A percentile compares a stretch with the other conserved stretches of the same genome.
phyloP scores from a whole-genome alignment of 2,329 filamentous ascomycete genomes.

The Teratosphaeria pseudoeucalypti region DNA sequence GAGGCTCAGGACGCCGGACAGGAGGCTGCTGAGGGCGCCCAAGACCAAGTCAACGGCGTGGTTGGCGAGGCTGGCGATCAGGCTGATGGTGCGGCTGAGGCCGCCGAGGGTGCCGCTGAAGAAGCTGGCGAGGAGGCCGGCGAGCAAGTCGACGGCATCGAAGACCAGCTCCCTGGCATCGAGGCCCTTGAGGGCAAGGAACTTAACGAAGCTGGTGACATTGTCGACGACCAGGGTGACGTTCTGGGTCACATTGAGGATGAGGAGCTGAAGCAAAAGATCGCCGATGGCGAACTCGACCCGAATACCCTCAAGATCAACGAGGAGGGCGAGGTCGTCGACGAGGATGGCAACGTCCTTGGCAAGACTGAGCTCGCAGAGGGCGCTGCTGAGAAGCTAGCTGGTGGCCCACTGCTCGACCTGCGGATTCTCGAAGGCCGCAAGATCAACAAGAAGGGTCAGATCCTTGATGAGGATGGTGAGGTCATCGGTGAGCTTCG shows the following conservation, averaged over 20 bases:
- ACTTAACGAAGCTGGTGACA: conserved; percentile 40
- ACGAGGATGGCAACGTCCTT: conserved; percentile 41
- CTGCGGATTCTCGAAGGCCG: conserved; percentile 41
- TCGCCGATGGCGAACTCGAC: conserved; percentile 29
- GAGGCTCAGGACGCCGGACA: conserved; percentile 28
- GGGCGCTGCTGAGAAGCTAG: conserved; percentile 38
- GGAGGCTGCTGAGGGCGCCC: conserved; percentile 8
- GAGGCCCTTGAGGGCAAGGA: conserved; percentile 42
- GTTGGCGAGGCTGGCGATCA: conserved; percentile 13
- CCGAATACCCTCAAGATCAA: conserved; percentile 41
- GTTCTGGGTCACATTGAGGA: conserved; percentile 41
- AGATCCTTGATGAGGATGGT: conserved; percentile 41
- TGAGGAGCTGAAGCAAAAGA: conserved; percentile 30
- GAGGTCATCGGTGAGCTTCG: conserved; percentile 41
- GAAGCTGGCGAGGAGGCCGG: conserved; percentile 20
- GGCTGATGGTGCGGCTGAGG: conserved; percentile 23
- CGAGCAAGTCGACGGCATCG: conserved; percentile 28
- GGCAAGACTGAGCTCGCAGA: conserved; percentile 42
- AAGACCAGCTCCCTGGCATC: conserved; percentile 41
- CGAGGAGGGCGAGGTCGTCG: conserved; percentile 41
- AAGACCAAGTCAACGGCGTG: conserved; percentile 13
- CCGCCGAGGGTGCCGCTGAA: conserved; percentile 16
- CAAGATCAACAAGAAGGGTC: conserved; percentile 49
- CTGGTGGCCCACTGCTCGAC: conserved; percentile 26
- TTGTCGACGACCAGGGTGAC: conserved; percentile 40